These are phyloP conservation scores for Solanum hybrid DNA, from an alignment of 305 asterid species.

Conservation along the genomic window DNA sequence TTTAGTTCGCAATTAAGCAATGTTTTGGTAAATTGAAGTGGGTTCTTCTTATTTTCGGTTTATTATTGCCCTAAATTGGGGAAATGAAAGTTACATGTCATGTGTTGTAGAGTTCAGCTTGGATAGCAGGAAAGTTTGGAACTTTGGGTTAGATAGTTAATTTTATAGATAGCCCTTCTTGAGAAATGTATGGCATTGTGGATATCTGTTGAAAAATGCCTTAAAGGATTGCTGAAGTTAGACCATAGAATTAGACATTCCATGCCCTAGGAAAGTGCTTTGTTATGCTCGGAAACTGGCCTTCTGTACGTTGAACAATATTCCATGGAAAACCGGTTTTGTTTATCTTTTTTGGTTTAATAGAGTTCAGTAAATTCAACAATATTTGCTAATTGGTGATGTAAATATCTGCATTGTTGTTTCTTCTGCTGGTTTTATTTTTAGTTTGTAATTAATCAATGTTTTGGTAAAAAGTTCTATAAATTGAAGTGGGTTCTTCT, in stretches of 20 bases:
- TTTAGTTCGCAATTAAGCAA: not conserved
- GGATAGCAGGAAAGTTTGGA: constrained; percentile 1
- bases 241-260: not conserved
- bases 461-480: not conserved
- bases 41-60: not conserved
- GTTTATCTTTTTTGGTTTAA: not conserved
- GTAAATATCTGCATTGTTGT: not conserved
- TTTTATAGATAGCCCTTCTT: not conserved
- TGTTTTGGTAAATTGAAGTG: not conserved
- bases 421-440: not conserved
- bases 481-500: not conserved
- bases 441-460: not conserved
- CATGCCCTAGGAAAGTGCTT: not conserved
- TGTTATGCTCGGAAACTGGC: not conserved
- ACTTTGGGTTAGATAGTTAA: not conserved
- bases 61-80: not conserved
- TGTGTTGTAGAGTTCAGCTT: not conserved
- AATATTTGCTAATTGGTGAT: not conserved
- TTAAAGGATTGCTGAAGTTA: not conserved
- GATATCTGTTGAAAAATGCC: not conserved
- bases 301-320: not conserved
- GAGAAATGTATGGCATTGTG: not conserved
- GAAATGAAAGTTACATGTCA: not conserved
- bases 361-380: not conserved
- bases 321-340: not conserved